Evolutionary conservation across 495 filamentous ascomycete genomes (phyloP).

Genomic region (Platismatia glauca): DNA sequence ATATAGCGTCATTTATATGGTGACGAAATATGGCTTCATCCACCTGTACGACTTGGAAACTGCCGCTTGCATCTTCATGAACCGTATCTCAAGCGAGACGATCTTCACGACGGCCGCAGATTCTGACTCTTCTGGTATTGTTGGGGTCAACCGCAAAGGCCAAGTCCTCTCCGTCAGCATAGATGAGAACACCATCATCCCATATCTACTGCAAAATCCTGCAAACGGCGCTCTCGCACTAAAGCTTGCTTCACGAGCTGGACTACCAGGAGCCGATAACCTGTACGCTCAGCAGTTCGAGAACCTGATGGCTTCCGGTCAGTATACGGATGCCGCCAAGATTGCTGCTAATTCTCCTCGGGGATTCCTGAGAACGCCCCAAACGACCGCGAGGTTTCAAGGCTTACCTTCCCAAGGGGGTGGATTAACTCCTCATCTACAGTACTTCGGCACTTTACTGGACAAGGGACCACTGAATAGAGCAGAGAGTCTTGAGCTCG

Average conservation of each 20-base stretch:
- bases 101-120: conserved; percentile 92
- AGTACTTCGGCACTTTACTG: conserved; percentile 95
- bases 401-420: conserved; percentile 59
- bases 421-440: conserved; percentile 40
- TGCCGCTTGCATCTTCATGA: conserved; percentile 98
- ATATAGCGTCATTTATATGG: conserved; percentile 92
- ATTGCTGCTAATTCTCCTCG: conserved; percentile 92
- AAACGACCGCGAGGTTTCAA: conserved; percentile 88
- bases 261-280: conserved; percentile 89
- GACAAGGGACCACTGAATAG: conserved; percentile 91
- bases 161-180: conserved; percentile 90
- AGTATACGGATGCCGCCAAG: conserved; percentile 84
- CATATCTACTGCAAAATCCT: conserved; percentile 90
- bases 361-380: conserved; percentile 84
- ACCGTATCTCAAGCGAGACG: conserved; percentile 97
- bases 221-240: conserved; percentile 84
- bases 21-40: conserved; percentile 99
- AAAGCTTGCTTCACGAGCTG: conserved; percentile 89
- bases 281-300: conserved; percentile 92
- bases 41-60: conserved; percentile 97
- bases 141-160: conserved; percentile 95
- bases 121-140: conserved; percentile 71
- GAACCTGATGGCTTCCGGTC: conserved; percentile 61
- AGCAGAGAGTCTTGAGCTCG: conserved; percentile 88
- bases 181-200: conserved; percentile 82